Evolutionary conservation across 1,284 basidiomycete genomes (phyloP).

Genomic region (Tilletia indica): DNA sequence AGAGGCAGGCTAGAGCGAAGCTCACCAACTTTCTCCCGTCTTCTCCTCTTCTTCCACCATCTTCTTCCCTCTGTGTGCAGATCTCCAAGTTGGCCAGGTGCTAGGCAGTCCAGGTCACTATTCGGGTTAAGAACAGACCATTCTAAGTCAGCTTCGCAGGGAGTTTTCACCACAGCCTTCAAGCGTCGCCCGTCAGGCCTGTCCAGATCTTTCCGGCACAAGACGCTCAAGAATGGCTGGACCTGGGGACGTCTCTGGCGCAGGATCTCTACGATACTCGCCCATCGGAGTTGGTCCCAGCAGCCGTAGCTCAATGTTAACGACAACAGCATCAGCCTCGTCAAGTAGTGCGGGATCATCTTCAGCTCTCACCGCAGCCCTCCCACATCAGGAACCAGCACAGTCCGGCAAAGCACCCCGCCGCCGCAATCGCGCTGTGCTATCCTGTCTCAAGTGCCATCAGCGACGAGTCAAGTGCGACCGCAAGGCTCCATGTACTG

Average conservation of each 20-base stretch:
- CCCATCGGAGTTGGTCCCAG: neutral
- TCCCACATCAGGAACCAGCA: neutral
- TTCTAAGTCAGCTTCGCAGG: no score
- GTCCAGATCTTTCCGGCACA: no score
- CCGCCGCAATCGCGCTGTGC: neutral
- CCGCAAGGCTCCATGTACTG: neutral
- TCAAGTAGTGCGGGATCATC: neutral
- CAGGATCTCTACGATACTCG: neutral
- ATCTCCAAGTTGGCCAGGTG: no score
- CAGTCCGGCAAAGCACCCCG: neutral
- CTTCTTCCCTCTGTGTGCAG: no score
- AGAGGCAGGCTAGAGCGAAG: no score
- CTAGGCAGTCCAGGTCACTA: no score
- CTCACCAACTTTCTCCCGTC: no score
- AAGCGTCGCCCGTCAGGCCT: no score
- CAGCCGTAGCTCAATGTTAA: neutral
- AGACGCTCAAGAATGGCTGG: neutral
- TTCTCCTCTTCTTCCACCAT: no score
- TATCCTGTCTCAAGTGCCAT: slow-evolving; percentile 12
- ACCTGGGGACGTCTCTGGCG: neutral
- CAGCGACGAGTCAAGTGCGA: slow-evolving; percentile 13
- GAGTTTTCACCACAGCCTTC: no score
- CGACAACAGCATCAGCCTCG: neutral
- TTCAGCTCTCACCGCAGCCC: slow-evolving; percentile 3
- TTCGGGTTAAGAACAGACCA: no score